Evolutionary conservation across 2,329 filamentous ascomycete species (phyloP).

Genomic region (Sclerotinia minor): DNA sequence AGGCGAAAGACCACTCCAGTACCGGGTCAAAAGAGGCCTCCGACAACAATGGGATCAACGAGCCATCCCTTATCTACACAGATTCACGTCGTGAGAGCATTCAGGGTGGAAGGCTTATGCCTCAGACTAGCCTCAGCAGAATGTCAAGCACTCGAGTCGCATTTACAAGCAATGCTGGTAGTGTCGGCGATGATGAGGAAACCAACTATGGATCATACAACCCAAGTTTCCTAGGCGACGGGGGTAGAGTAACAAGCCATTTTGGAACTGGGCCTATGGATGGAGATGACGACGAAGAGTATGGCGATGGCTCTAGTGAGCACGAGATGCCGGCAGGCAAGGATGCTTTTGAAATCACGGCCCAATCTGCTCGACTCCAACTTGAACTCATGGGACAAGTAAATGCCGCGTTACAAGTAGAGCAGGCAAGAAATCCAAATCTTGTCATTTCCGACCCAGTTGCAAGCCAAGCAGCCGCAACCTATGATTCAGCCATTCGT

Average conservation of each 20-base stretch:
- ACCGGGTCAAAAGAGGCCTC: conserved; percentile 33
- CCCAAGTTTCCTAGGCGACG: conserved; percentile 50
- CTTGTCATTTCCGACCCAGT: conserved; percentile 74
- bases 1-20: conserved; percentile 74
- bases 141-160: conserved; percentile 36
- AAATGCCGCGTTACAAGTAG: conserved; percentile 73
- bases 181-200: conserved; percentile 54
- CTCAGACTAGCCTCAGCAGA: conserved; percentile 36
- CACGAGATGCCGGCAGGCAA: conserved; percentile 76
- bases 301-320: conserved; percentile 77
- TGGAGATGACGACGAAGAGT: conserved; percentile 71
- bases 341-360: conserved; percentile 95
- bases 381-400: conserved; percentile 87
- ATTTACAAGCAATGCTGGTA: conserved; percentile 38
- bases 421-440: conserved; percentile 68
- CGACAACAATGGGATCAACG: conserved; percentile 30
- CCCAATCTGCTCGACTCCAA: conserved; percentile 90
- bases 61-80: conserved; percentile 33
- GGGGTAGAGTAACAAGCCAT: conserved; percentile 36
- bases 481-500: conserved; percentile 86
- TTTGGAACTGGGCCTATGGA: conserved; percentile 42
- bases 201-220: conserved; percentile 57
- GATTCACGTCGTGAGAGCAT: conserved; percentile 50
- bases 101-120: conserved; percentile 41
- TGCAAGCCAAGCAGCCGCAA: conserved; percentile 73